Evolutionary conservation across 495 filamentous ascomycete genomes (phyloP), one percentile per base, ranked within the genome.

Genomic region (Aspergillus haitiensis): DNA sequence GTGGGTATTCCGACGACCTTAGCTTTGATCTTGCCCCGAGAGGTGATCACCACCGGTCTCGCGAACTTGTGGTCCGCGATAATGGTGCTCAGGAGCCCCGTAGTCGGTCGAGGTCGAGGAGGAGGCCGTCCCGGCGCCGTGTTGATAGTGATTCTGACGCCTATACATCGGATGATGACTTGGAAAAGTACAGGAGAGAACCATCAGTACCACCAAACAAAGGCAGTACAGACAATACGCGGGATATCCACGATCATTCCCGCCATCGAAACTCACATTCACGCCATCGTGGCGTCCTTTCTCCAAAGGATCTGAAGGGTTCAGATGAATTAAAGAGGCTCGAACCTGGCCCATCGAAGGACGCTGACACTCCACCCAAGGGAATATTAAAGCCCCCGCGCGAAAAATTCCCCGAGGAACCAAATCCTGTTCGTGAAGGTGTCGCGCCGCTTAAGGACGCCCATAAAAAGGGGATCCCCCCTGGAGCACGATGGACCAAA

Each of bases 391-490:
- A 91, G 69, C 74, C 81, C 37, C 90, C 91, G 0, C 85, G 82
- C 4, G 78, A 81, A 21, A 87, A 86, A 61, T 96, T 95, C 71
- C 91, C 91, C 0, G 91, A 94, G 64, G 84, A 95, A 34, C 80
- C 83, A 0, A 84, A 87, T 52, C 85, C 88, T 1, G 82, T 93
- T n/a, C 78, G 91, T 31, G 91, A 95, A 67, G 91, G 91, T n/a
- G 91, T 94, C 12, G 89, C 90, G 5, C 91, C 91, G 13, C 81
- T 92, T 67, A 94, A 93, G 72, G 90, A 92, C 53, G 86, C 88
- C 50, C 72, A 78, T 56, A 88, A 90, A 72, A 78, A 86, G 61
- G 84, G 86, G 21, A 89, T 93, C 55, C 91, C 91, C 6, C 77
- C 85, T 0, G 87, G 86, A 36, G 91, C 91, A 5, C 81, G 90